Percentiles rank a stretch among this genome's conserved stretches.
These are phyloP conservation scores for Blastobotrys persicus DNA, from an alignment of 1,139 yeast species.

Conservation along the genomic window DNA sequence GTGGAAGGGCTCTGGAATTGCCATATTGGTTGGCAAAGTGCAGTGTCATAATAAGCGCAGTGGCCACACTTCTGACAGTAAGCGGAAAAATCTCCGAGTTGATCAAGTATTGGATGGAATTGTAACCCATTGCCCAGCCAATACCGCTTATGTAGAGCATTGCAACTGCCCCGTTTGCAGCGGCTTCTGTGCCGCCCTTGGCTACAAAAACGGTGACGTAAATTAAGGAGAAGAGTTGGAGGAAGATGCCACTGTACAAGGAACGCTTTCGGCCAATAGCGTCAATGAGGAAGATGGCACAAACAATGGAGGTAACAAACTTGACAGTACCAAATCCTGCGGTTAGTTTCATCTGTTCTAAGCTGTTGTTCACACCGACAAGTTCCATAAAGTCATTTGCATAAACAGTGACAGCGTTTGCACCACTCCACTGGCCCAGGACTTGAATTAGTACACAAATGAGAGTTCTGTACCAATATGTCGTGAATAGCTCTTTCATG, in stretches of 20 bases:
- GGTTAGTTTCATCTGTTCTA: constrained; percentile 33
- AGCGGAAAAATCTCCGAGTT: constrained; percentile 61
- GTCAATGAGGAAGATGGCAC: constrained; percentile 49
- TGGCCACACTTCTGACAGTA: constrained; percentile 53
- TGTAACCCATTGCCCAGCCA: constrained; percentile 65
- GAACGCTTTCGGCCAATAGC: constrained; percentile 48
- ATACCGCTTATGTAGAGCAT: constrained; percentile 52
- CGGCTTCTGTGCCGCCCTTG: constrained; percentile 24
- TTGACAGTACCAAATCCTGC: constrained; percentile 54
- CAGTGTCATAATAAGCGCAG: constrained; percentile 53
- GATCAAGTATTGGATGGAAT: constrained; percentile 55
- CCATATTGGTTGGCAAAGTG: constrained; percentile 62
- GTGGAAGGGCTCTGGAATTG: constrained; percentile 56
- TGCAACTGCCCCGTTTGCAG: constrained; percentile 48
- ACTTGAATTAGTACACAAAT: constrained; percentile 48
- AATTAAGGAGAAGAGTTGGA: constrained; percentile 38
- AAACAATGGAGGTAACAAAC: constrained; percentile 43
- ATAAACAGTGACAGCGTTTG: constrained; percentile 58
- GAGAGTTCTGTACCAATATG: constrained; percentile 45
- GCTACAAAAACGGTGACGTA: constrained; percentile 46
- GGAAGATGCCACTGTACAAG: constrained; percentile 41
- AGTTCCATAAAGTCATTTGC: constrained; percentile 49
- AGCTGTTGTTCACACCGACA: constrained; percentile 45
- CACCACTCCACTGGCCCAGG: constrained; percentile 62
- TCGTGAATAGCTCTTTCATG: constrained; percentile 30